Base-by-base conservation (phyloP, 768 basidiomycete genomes). In the Astraeus odoratus region DNA sequence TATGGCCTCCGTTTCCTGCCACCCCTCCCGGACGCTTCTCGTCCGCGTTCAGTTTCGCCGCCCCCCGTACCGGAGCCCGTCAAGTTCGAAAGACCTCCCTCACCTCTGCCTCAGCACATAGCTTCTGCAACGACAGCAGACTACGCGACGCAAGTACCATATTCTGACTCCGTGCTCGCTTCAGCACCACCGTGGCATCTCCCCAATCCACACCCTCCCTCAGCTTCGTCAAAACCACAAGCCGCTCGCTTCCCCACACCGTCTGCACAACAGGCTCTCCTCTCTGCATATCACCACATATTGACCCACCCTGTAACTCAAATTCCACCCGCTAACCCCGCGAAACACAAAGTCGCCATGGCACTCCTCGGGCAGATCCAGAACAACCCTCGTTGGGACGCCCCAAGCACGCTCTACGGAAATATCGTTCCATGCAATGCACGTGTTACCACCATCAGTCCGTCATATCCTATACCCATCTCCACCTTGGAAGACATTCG, bases 271-370 rank as follows among this genome's bases (percentile, higher is more conserved):
- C 82, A 74, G 2, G 71, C 84, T 1, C 74, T 88, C 24, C 60
- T 85, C 34, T 67, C 70, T 10, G 86, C 83, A 5, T 88, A 86
- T 56, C 87, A 86, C 51, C 81, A 88, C 52, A 81, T 87, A 48
- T 73, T 87, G 40, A 86, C 81, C 0, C 78, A 87, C 52, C 81
- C 83, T 1, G 75, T 81, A 0, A 67, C 78, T 0, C 58, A 72
- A 42, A 66, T 71, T 0, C 67, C 68, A 5, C 54, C 75, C 8
- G 65, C 77, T 3, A 85, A 78, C 43, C 78, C 80, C 24, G 65
- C 78, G 4, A 75, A 83, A 35, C 86, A 89, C 65, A 80, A 78
- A 56, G 80, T 88, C n/a, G 80, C 83, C 4, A 78, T 88, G 75
- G 72, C 81, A 0, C 66, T 89, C 8, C 71, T 88, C 27, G 59